Evolutionary conservation across 2,329 filamentous ascomycete genomes (phyloP).

Genomic region (Pseudohalonectria lignicola): DNA sequence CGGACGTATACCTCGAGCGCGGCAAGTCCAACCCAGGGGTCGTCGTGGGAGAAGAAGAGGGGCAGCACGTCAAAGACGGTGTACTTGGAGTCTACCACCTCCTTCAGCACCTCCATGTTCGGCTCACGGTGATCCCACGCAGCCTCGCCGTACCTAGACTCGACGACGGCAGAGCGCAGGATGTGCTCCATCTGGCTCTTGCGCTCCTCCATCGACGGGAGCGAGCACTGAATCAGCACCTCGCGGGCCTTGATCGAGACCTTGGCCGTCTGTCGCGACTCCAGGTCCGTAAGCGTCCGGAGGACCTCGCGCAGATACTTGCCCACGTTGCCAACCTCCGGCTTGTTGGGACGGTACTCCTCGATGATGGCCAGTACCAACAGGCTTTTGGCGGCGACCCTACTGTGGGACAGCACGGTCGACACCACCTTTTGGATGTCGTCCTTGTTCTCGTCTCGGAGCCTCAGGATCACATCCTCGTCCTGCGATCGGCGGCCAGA

Average conservation of each 20-base stretch:
- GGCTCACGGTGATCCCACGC: slow-evolving; percentile 95
- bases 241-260: slow-evolving; percentile 95
- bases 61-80: slow-evolving; percentile 95
- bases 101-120: slow-evolving; percentile 82
- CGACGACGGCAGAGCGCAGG: slow-evolving; percentile 84
- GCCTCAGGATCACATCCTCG: slow-evolving; percentile 84
- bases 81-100: slow-evolving; percentile 97
- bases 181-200: slow-evolving; percentile 98
- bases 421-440: slow-evolving; percentile 77
- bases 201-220: slow-evolving; percentile 92
- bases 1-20: slow-evolving; percentile 94
- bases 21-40: slow-evolving; percentile 88
- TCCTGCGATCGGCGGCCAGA: slow-evolving; percentile 75
- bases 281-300: slow-evolving; percentile 80
- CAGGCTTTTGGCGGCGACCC: slow-evolving; percentile 87
- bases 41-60: slow-evolving; percentile 88
- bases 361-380: slow-evolving; percentile 85
- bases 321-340: slow-evolving; percentile 74
- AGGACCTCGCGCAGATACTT: slow-evolving; percentile 79
- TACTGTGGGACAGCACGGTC: slow-evolving; percentile 86
- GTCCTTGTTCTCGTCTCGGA: slow-evolving; percentile 94
- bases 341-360: slow-evolving; percentile 90
- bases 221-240: slow-evolving; percentile 90
- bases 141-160: slow-evolving; percentile 95
- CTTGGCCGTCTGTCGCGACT: slow-evolving; percentile 78